Evolutionary conservation across 495 filamentous ascomycete genomes (phyloP).

Genomic region (Lentithecium fluviatile): DNA sequence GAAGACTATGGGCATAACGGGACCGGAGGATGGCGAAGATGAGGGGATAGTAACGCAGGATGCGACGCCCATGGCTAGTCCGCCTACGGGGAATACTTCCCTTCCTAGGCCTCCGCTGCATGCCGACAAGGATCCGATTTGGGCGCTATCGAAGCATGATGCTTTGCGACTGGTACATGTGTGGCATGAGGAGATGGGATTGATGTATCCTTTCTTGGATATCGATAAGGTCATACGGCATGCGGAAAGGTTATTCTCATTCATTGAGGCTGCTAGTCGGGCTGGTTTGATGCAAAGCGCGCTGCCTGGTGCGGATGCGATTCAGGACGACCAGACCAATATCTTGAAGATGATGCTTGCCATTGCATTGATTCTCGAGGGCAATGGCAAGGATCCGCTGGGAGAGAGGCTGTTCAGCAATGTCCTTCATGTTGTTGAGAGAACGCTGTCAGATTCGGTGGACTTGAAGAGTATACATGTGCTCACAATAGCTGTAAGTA

Average conservation of each 20-base stretch:
- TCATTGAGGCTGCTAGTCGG: conserved; percentile 64
- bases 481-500: conserved; percentile 62
- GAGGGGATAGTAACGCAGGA: conserved; percentile 55
- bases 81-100: conserved; percentile 39
- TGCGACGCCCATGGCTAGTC: conserved; percentile 54
- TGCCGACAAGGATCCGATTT: conserved; percentile 68
- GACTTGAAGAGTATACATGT: conserved; percentile 71
- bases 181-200: conserved; percentile 79
- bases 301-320: conserved; percentile 57
- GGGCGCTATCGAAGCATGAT: conserved; percentile 68
- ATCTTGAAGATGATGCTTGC: conserved; percentile 79
- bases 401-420: conserved; percentile 68
- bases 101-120: conserved; percentile 36
- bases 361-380: conserved; percentile 69
- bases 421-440: conserved; percentile 67
- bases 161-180: conserved; percentile 67
- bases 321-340: conserved; percentile 67
- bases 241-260: conserved; percentile 63
- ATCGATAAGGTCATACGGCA: conserved; percentile 66
- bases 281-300: conserved; percentile 58
- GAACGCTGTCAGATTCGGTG: conserved; percentile 63
- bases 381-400: conserved; percentile 70
- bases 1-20: conserved; percentile 82
- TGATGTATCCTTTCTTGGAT: conserved; percentile 81
- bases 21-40: conserved; percentile 57